Base-by-base conservation (phyloP, 306 rosid genomes). In the Trifolium subterraneum region DNA sequence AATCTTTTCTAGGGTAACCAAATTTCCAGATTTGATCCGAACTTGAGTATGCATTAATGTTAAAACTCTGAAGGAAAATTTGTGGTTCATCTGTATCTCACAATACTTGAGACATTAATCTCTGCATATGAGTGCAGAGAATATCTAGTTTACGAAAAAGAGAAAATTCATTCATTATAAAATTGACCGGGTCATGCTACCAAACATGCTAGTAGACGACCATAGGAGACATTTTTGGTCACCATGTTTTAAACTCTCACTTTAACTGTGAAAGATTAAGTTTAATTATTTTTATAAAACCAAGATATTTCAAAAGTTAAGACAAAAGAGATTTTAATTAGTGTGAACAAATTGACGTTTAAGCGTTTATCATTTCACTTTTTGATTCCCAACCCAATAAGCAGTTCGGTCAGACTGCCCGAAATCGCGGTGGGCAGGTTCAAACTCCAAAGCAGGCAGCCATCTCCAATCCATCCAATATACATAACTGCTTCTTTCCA, bases 401-500 rank as follows among this genome's bases (percentile, higher is more conserved):
- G 6, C 50, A 56, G 23, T 38, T 52, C 74, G 82, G 90, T 84
- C 83, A 82, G 80, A 77, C 88, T 87, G 87, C 90, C 97, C 92
- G 80, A 85, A 73, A 68, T 80, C 75, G 9, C 41, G 36, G 71
- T 81, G 92, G 90, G 90, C 86, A 79, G 88, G 83, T 76, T 58
- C 92, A 81, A 76, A 76, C 72, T 27, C 75, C 90, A 48, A 91
- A 80, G 64, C 67, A 15, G 1, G 1, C 48, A 10, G 18, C 29
- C 25, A 15, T 29, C 19, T 2, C 50, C 50, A 13, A 42, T n/a
- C 61, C 36, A 27, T 75, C 64, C 44, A 56, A 52, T 29, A 27
- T 68, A 55, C 83, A 9, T 51, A 44, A 73, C 70, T 65, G 41
- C 67, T 29, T 72, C 15, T 36, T 54, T 63, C 16, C n/a, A 19